These are phyloP conservation scores for Trametes hirsuta DNA, from an alignment of 1,284 basidiomycete species.

Conservation along the genomic window DNA sequence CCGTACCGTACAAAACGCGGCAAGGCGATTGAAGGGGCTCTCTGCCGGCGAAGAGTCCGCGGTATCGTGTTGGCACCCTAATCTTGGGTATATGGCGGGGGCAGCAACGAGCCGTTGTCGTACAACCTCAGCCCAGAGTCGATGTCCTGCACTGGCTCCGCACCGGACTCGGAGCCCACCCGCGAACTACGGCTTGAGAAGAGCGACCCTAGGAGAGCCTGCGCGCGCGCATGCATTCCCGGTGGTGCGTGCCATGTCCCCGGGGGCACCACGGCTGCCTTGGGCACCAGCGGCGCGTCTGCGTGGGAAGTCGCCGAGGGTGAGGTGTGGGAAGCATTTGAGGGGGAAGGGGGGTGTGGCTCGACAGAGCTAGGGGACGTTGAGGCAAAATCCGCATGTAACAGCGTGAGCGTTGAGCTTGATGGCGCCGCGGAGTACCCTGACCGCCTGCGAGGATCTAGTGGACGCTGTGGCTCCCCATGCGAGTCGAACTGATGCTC, in stretches of 20 bases:
- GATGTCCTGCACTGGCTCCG: not conserved
- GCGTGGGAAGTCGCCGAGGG: not conserved
- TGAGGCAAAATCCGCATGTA: no score
- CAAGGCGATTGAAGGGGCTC: no score
- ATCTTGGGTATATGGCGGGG: conserved; percentile 18
- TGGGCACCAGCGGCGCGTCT: not conserved
- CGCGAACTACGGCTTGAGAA: not conserved
- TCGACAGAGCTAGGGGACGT: no score
- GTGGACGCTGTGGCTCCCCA: no score
- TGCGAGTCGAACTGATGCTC: no score
- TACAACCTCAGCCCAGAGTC: conserved; percentile 23
- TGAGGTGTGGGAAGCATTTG: not conserved
- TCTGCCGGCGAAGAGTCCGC: not conserved
- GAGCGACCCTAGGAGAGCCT: conserved; percentile 9
- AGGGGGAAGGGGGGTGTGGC: not conserved
- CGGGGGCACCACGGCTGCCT: conserved; percentile 6
- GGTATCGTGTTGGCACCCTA: not conserved
- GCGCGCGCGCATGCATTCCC: conserved; percentile 10
- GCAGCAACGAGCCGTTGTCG: conserved; percentile 10
- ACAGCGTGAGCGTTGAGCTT: no score
- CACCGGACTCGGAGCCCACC: not conserved
- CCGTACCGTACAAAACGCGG: no score
- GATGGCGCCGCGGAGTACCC: no score
- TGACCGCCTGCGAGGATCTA: no score
- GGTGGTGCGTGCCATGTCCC: conserved; percentile 19